phyloP scores from a whole-genome alignment of 2,329 filamentous ascomycete species.

The Rutstroemia sp. region DNA sequence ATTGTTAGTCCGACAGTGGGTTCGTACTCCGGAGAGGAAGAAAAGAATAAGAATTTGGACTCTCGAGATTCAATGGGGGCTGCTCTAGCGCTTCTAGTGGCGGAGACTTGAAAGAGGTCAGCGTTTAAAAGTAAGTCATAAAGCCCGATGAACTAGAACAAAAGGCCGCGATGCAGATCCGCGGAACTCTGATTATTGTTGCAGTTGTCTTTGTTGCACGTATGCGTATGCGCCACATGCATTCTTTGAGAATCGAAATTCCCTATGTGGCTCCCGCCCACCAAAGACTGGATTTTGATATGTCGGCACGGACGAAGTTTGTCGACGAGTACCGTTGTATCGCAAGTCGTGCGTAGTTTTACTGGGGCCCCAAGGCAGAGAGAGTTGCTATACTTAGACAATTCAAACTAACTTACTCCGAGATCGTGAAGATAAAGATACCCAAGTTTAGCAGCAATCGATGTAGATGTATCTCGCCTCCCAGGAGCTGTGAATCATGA shows the following conservation, averaged over 20 bases:
- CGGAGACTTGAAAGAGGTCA: not conserved
- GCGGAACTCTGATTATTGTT: not conserved
- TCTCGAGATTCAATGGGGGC: not conserved
- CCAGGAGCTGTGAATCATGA: too few relatives aligned
- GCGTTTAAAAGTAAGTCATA: not conserved
- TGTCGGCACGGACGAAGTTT: not conserved
- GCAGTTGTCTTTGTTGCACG: conserved; percentile 8
- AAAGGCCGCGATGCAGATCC: not conserved
- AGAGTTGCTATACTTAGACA: too few relatives aligned
- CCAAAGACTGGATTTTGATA: not conserved
- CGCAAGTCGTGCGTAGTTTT: not conserved
- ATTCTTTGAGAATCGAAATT: conserved; percentile 10
- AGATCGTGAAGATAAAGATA: too few relatives aligned
- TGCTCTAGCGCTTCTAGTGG: not conserved
- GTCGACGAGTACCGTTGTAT: not conserved
- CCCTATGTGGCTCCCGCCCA: not conserved
- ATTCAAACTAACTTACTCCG: too few relatives aligned
- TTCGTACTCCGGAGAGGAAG: not conserved
- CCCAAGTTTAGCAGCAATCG: too few relatives aligned
- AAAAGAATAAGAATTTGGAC: not conserved
- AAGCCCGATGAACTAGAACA: not conserved
- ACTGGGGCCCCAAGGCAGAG: not conserved
- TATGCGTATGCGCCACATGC: conserved; percentile 6
- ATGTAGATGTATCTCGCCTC: too few relatives aligned
- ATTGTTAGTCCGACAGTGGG: not conserved